These are phyloP conservation scores for Knufia fluminis DNA, from an alignment of 2,329 filamentous ascomycete species.

Conservation along the genomic window DNA sequence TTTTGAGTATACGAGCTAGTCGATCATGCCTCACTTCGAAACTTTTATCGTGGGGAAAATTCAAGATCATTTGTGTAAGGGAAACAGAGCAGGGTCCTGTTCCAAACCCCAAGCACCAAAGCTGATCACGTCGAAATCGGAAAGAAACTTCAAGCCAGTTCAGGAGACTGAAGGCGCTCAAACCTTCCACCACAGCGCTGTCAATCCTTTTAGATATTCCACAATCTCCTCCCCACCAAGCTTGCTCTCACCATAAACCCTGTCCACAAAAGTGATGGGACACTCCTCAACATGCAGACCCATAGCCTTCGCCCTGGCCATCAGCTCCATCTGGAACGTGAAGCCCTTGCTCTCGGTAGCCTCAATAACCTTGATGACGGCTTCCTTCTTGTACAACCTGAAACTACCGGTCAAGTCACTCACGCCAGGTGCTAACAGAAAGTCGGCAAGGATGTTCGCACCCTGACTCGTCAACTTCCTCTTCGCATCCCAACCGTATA, in stretches of 20 bases:
- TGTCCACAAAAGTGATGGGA: slow-evolving; percentile 91
- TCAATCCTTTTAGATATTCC: slow-evolving; percentile 82
- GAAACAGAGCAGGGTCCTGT: no score
- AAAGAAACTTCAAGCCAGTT: no score
- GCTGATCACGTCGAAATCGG: no score
- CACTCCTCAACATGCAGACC: slow-evolving; percentile 90
- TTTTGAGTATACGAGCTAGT: no score
- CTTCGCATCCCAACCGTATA: slow-evolving; percentile 95
- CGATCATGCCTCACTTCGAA: no score
- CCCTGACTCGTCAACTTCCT: slow-evolving; percentile 65
- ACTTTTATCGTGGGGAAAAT: no score
- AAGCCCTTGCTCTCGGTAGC: slow-evolving; percentile 95
- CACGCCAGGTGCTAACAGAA: slow-evolving; percentile 82
- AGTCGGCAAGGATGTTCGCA: slow-evolving; percentile 93
- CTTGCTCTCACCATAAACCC: slow-evolving; percentile 91
- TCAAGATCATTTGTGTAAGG: no score
- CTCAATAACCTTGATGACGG: slow-evolving; percentile 80
- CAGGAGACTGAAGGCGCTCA: slow-evolving; percentile 26
- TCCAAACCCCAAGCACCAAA: no score
- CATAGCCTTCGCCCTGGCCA: slow-evolving; percentile 94
- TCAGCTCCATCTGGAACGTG: slow-evolving; percentile 99
- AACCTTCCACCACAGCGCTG: slow-evolving; percentile 69
- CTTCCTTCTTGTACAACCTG: slow-evolving; percentile 82
- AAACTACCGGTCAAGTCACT: slow-evolving; percentile 95
- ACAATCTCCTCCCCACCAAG: slow-evolving; percentile 91